Evolutionary conservation across 768 basidiomycete species (phyloP), one percentile per base, ranked within the genome.

Genomic region (Chalciporus sphaerocephalus): DNA sequence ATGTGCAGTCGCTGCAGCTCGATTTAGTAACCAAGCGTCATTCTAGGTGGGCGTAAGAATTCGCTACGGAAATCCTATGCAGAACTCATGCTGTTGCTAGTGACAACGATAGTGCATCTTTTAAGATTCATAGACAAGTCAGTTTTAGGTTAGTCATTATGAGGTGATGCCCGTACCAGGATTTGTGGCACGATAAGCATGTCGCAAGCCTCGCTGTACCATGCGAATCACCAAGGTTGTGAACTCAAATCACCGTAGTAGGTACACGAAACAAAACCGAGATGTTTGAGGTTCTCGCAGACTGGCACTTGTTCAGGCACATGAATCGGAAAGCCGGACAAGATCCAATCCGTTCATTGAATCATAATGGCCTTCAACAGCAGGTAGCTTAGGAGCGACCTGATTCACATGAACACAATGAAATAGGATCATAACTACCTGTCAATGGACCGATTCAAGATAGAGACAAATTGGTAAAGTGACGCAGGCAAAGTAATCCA

Each of bases 161-260:
- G 37, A 30, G 45, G 30, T 11, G 38, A 44, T 40, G 13, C 42
- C 34, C 42, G 25, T 32, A 50, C 46, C 32, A 42, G 42, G 42
- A 16, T 24, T 3, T 39, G 11, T 18, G 39, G 35, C 57, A 50
- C 49, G 53, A 54, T 16, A 39, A 46, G 46, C 47, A 37, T 30
- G 38, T 22, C 18, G 41, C 44, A 40, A 37, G 32, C 35, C 48
- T 33, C 3, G 24, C 30, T 44, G 47, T 40, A 47, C 33, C 40
- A 41, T 49, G 60, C 48, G 61, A 57, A 61, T 61, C 60, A 60
- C 55, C 52, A 53, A 50, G 9, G 20, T 30, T 37, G 27, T 47
- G 48, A 37, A 36, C 38, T 42, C 41, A 57, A 42, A 55, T 60
- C 53, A 47, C 61, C 58, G 61, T 51, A 43, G 24, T 43, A 28